Conservation (phyloP, 1,284 basidiomycete genomes). For the Heliocybe sulcata region DNA sequence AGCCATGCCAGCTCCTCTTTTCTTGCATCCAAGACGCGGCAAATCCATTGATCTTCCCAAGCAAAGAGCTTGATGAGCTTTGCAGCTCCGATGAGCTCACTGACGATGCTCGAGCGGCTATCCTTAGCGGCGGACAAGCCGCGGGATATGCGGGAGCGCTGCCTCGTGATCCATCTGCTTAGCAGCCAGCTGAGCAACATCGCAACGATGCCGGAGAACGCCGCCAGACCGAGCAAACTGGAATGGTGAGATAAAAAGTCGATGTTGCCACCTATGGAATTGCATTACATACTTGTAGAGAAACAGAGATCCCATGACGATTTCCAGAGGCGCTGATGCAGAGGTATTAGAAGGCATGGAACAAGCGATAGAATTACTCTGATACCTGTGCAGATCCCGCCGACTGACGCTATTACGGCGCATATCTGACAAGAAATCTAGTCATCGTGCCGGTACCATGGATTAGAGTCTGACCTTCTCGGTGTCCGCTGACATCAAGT, state of each 20-base stretch:
- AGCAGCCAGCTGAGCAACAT: slow-evolving; percentile 69
- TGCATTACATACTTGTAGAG: slow-evolving; percentile 46
- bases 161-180: slow-evolving; percentile 56
- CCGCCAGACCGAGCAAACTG: slow-evolving; percentile 69
- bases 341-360: slow-evolving; percentile 33
- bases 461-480: too few species aligned
- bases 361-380: slow-evolving; percentile 22
- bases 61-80: slow-evolving; percentile 88
- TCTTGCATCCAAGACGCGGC: slow-evolving; percentile 35
- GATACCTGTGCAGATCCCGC: too few species aligned
- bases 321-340: slow-evolving; percentile 75
- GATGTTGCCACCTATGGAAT: too few species aligned
- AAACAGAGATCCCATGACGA: slow-evolving; percentile 68
- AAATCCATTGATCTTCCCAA: slow-evolving; percentile 74
- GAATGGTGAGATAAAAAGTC: too few species aligned
- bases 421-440: too few species aligned
- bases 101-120: slow-evolving; percentile 79
- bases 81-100: slow-evolving; percentile 75
- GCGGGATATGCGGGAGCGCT: slow-evolving; percentile 67
- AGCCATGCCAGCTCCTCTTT: too few species aligned
- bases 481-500: slow-evolving; percentile 42
- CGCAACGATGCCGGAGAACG: slow-evolving; percentile 82
- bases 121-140: slow-evolving; percentile 71
- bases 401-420: too few species aligned
- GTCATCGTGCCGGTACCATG: too few species aligned